A percentile compares a stretch with the other conserved stretches of the same genome.
Evolutionary conservation across 768 basidiomycete species (phyloP).

Genomic region (Lentinula sp.): DNA sequence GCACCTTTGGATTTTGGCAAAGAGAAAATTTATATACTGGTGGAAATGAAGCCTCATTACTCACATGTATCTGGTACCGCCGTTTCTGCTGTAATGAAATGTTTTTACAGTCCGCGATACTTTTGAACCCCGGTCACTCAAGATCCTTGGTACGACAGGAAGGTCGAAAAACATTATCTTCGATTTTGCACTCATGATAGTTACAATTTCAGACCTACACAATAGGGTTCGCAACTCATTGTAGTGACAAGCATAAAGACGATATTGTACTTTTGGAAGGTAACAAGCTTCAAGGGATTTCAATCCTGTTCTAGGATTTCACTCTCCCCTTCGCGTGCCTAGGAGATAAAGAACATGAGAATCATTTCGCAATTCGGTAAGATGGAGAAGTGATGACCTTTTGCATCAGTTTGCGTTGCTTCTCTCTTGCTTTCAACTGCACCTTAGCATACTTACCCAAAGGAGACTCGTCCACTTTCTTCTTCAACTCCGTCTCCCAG

Average conservation of each 20-base stretch:
- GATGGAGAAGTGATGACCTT: conserved; percentile 43
- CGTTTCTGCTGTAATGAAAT: too few relatives aligned
- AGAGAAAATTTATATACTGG: background rate
- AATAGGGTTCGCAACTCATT: too few relatives aligned
- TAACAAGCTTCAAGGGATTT: background rate
- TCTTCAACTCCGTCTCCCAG: conserved; percentile 62
- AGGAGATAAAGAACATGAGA: conserved; percentile 5
- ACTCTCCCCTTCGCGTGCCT: conserved; percentile 69
- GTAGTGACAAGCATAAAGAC: too few relatives aligned
- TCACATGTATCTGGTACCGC: background rate
- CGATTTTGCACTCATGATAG: too few relatives aligned
- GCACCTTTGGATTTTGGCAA: background rate
- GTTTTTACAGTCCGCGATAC: too few relatives aligned
- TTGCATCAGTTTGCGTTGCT: conserved; percentile 60
- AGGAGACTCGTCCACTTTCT: conserved; percentile 64
- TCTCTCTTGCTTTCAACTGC: conserved; percentile 75
- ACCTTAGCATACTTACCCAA: conserved; percentile 78
- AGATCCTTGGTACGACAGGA: too few relatives aligned
- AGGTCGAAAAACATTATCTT: too few relatives aligned
- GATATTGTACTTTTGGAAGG: too few relatives aligned
- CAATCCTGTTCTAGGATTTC: conserved; percentile 53
- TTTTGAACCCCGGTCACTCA: too few relatives aligned
- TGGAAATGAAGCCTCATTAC: background rate
- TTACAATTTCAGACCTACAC: too few relatives aligned
- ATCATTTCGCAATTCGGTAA: background rate